These are phyloP conservation scores for Davidsoniella virescens DNA, from an alignment of 2,329 filamentous ascomycete species.

Conservation along the genomic window DNA sequence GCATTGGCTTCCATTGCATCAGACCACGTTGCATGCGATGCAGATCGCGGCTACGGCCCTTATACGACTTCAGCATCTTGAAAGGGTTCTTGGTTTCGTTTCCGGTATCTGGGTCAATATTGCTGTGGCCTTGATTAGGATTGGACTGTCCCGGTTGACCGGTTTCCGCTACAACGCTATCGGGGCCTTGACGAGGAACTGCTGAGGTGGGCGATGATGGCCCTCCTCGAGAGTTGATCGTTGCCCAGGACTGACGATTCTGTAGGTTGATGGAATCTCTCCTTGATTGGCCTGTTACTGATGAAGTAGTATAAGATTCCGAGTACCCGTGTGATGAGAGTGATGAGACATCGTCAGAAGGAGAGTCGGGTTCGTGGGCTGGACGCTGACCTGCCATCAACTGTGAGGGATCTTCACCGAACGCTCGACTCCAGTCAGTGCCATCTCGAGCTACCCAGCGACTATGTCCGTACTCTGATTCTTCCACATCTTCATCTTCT, in stretches of 20 bases:
- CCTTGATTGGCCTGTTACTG: background rate
- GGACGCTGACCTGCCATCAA: constrained; percentile 22
- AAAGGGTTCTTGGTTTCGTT: constrained; percentile 35
- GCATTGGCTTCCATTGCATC: constrained; percentile 89
- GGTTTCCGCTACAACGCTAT: constrained; percentile 22
- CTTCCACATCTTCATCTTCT: constrained; percentile 18
- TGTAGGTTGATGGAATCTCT: background rate
- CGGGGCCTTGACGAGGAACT: background rate
- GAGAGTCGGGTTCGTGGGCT: background rate
- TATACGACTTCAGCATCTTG: constrained; percentile 45
- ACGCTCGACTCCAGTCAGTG: constrained; percentile 74
- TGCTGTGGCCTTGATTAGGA: constrained; percentile 18
- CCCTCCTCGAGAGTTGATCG: background rate
- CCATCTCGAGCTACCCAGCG: constrained; percentile 63
- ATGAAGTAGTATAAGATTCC: constrained; percentile 4
- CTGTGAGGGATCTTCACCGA: constrained; percentile 56
- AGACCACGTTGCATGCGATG: constrained; percentile 75
- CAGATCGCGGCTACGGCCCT: constrained; percentile 53
- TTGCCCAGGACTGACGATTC: constrained; percentile 1
- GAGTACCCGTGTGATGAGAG: constrained; percentile 10
- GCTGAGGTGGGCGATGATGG: background rate
- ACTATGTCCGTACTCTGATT: constrained; percentile 32
- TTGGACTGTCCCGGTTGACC: constrained; percentile 23
- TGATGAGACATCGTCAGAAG: constrained; percentile 1
- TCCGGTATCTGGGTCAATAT: constrained; percentile 18